phyloP scores from a whole-genome alignment of 208 protist species.

The Crithidia brevicula region DNA sequence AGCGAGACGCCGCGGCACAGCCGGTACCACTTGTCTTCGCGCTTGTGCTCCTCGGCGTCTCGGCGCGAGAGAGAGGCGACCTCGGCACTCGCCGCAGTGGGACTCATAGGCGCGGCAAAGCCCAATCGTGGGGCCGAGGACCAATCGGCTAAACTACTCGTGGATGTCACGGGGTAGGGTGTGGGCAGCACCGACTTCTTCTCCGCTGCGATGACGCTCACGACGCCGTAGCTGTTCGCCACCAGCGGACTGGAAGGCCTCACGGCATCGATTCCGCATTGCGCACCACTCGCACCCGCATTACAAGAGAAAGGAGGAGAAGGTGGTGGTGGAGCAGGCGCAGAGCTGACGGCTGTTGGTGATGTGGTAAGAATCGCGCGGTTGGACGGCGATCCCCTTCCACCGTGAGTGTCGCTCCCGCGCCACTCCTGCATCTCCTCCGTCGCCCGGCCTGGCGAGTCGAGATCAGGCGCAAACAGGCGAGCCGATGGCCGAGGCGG shows the following conservation, averaged over 20 bases:
- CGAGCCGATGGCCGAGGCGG: not conserved
- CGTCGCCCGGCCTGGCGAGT: not conserved
- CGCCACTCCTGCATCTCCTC: slow-evolving; percentile 22
- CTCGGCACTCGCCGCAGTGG: slow-evolving; percentile 29
- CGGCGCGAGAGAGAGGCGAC: slow-evolving; percentile 12
- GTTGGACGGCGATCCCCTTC: not conserved
- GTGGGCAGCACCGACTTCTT: slow-evolving; percentile 10
- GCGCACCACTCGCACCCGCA: too few relatives aligned
- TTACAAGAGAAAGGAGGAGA: too few relatives aligned
- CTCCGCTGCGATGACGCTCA: not conserved
- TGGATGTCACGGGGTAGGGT: slow-evolving; percentile 46
- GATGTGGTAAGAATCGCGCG: too few relatives aligned
- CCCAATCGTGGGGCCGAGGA: slow-evolving; percentile 53
- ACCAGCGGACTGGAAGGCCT: too few relatives aligned
- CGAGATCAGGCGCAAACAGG: not conserved
- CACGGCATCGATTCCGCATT: too few relatives aligned
- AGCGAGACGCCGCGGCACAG: slow-evolving; percentile 54
- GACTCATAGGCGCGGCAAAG: slow-evolving; percentile 36
- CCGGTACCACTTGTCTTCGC: slow-evolving; percentile 58
- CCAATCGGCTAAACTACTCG: slow-evolving; percentile 55
- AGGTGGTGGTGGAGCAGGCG: too few relatives aligned
- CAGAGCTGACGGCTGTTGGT: too few relatives aligned
- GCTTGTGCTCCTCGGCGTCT: slow-evolving; percentile 36
- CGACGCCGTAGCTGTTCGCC: not conserved
- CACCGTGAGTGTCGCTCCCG: too few relatives aligned